Base-by-base conservation (phyloP, 1,284 basidiomycete species). In the Austroboletus rostrupii region DNA sequence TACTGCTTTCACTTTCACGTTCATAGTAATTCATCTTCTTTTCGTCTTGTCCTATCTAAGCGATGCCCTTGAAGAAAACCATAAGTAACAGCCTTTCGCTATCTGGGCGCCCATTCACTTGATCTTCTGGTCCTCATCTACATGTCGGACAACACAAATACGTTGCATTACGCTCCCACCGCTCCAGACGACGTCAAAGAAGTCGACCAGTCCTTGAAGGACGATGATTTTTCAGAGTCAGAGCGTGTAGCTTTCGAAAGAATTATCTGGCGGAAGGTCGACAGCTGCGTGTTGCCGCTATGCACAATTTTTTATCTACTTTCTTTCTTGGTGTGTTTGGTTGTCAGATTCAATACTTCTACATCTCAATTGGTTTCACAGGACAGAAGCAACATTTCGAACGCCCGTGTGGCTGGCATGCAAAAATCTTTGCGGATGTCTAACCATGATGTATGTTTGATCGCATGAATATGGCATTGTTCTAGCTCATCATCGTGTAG, bases 401-500 rank as follows among this genome's bases (percentile, higher is more conserved):
- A 84, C 56, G 83, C 83, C 29, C 72, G 76, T 2, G 71, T 83
- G 2, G 81, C 81, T 9, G 81, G 81, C 7, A 61, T 85, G 28
- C 75, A 79, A 57, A 75, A 67, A 37, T 73, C 77, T 41, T 68
- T 85, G 35, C 55, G 70, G n/a, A 72, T 85, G 66, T 70, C 73
- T 3, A 75, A 79, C 41, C 61, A 72, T 32, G 72, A 79, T 68
- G 67, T 66, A 53, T 10, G 52, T 55, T 4, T 13, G n/a, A 12
- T 21, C 5, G 6, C 20, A 7, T 23, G 16, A 19, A 20, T 17
- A 40, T 16, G 5, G 5, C 33, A 17, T 33, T 43, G 29, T 39
- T 26, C 23, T 9, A 14, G 35, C n/a, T 36, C 35, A 36, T 44
- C 29, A 32, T 21, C 23, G 33, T 37, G 9, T 40, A 71, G 65